Percentiles rank a stretch among this genome's conserved stretches.
These are phyloP conservation scores for Acrocalymma vagum DNA, from an alignment of 2,329 filamentous ascomycete genomes.

Conservation along the genomic window DNA sequence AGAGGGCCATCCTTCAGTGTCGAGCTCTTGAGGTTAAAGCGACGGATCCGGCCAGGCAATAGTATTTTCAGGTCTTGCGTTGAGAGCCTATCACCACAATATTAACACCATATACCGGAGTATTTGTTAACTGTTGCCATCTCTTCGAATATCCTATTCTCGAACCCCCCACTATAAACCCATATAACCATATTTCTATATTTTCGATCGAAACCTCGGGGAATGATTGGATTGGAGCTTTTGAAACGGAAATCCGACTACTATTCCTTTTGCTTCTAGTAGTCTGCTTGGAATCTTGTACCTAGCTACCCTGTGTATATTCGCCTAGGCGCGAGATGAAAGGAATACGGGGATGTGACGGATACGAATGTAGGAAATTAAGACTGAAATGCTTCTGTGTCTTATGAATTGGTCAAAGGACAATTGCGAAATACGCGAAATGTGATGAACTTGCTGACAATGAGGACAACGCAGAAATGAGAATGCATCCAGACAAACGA, in stretches of 20 bases:
- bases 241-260: background rate
- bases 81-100: slow-evolving; percentile 42
- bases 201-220: background rate
- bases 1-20: slow-evolving; percentile 44
- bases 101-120: slow-evolving; percentile 27
- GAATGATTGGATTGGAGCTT: slow-evolving; percentile 8
- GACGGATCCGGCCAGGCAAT: slow-evolving; percentile 25
- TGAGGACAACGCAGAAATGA: too few relatives aligned
- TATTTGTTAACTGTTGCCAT: slow-evolving; percentile 12
- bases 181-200: slow-evolving; percentile 26
- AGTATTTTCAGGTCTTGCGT: slow-evolving; percentile 36
- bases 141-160: slow-evolving; percentile 23
- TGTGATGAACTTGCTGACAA: too few relatives aligned
- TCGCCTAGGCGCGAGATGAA: slow-evolving; percentile 5
- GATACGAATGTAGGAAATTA: slow-evolving; percentile 4
- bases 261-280: background rate
- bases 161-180: slow-evolving; percentile 17
- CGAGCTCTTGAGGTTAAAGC: slow-evolving; percentile 51
- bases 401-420: background rate
- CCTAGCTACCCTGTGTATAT: slow-evolving; percentile 18
- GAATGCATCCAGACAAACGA: too few relatives aligned
- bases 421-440: background rate
- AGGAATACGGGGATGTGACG: slow-evolving; percentile 1
- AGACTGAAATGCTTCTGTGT: background rate
- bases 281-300: too few relatives aligned